phyloP scores from a whole-genome alignment of 208 protist genomes.

The Crithidia brevicula region DNA sequence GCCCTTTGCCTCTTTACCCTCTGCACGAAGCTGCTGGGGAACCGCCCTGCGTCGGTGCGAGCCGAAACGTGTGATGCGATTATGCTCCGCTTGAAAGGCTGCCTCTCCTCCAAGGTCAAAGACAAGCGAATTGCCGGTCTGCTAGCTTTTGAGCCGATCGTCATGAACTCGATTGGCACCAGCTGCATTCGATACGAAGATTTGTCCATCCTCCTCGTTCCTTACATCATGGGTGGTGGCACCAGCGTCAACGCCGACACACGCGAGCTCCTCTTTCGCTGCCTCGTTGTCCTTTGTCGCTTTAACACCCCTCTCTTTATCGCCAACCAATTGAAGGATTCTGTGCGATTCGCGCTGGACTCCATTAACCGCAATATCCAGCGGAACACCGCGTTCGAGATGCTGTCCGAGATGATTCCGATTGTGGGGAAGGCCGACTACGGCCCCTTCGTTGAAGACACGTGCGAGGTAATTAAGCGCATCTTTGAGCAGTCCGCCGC shows the following conservation, averaged over 20 bases:
- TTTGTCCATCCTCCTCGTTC: constrained; percentile 74
- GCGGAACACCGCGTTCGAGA: constrained; percentile 67
- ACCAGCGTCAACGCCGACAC: constrained; percentile 40
- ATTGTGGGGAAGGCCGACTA: constrained; percentile 68
- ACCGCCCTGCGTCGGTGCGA: constrained; percentile 44
- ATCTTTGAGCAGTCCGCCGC: constrained; percentile 56
- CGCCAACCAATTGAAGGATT: constrained; percentile 71
- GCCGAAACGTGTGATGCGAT: constrained; percentile 57
- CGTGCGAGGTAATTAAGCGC: constrained; percentile 50
- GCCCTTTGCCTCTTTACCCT: constrained; percentile 69
- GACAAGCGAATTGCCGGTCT: constrained; percentile 75
- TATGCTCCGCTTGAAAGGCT: constrained; percentile 64
- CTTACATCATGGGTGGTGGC: constrained; percentile 63
- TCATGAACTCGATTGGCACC: constrained; percentile 65
- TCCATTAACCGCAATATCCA: constrained; percentile 57
- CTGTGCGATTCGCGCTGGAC: constrained; percentile 74
- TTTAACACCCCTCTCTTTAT: constrained; percentile 78
- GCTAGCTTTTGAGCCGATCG: constrained; percentile 86
- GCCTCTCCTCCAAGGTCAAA: constrained; percentile 62
- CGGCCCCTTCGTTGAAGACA: constrained; percentile 67
- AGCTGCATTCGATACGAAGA: constrained; percentile 68
- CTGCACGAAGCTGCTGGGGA: constrained; percentile 74
- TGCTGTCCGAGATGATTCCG: constrained; percentile 80
- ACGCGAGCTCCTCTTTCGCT: constrained; percentile 60
- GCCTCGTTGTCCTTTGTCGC: constrained; percentile 75